Base-by-base conservation (phyloP, 371 early-diverging fungal species). In the Phascolomyces articulosus region DNA sequence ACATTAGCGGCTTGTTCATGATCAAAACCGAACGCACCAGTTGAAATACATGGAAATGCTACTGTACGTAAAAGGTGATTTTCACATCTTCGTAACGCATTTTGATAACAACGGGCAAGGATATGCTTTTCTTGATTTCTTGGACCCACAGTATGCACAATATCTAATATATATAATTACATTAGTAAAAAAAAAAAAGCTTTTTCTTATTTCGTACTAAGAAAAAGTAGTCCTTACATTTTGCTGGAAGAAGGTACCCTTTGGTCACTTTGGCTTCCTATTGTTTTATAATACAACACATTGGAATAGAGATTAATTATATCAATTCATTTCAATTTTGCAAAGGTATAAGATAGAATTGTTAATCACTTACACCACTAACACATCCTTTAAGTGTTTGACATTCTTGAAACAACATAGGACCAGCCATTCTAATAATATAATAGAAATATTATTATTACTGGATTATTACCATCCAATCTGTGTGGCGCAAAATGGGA, bases 1-100 rank as follows among this genome's bases (percentile, higher is more conserved):
- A 93, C 87, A 10, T 82, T 67, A 2, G 92, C 90, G 1, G 96
- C 96, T 1, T 69, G 64, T 29, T 65, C 73, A 51, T 89, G 85
- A 48, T 93, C 92, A 63, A 90, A 95, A 6, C 94, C 92, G 63
- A 90, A 94, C 0, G 92, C 88, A 9, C 96, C 96, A 1, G 94
- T 94, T 0, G 94, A 89, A 9, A 94, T 87, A 67, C 93, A 95
- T 15, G 91, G 92, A 62, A 94, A 95, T 6, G 93, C 93, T 18
- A 95, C 82, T 0, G 86, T 77, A 2, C 78, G 75, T 34, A 90
- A 58, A 0, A 78, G 69, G 29, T 88, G 73, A 41, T 84, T 71
- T 28, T 66, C 56, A 11, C 85, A 71, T 4, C 92, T 58, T 13
- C 87, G 65, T 38, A 95, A 69, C 0, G 83, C 83, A 9, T 68